Percentiles rank a stretch among this genome's conserved stretches.
phyloP scores from a whole-genome alignment of 495 filamentous ascomycete genomes.

The Penicillium verhagenii region DNA sequence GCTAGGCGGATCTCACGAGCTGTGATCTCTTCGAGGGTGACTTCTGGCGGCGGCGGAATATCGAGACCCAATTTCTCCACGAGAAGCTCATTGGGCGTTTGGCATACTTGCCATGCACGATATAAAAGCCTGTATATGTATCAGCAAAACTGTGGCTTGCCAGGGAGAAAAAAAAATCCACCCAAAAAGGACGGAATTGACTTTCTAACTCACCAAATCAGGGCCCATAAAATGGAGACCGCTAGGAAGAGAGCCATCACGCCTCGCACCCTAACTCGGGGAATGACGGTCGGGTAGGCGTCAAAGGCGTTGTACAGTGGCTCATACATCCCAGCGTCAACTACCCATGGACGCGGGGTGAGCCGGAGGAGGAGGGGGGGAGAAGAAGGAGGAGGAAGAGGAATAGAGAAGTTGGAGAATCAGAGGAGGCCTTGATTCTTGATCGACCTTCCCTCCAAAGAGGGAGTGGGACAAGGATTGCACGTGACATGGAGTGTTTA shows the following conservation, averaged over 20 bases:
- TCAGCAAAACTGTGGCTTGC: background rate
- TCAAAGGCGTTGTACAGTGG: slow-evolving; percentile 47
- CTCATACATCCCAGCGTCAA: slow-evolving; percentile 51
- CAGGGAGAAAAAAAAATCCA: background rate
- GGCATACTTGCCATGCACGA: slow-evolving; percentile 79
- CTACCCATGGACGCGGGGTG: slow-evolving; percentile 36
- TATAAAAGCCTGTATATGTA: slow-evolving; percentile 67
- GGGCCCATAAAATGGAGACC: slow-evolving; percentile 48
- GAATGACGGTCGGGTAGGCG: slow-evolving; percentile 48
- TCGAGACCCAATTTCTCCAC: slow-evolving; percentile 90
- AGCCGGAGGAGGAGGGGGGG: slow-evolving; percentile 16
- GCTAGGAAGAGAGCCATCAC: slow-evolving; percentile 53
- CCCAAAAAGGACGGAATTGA: too few species aligned
- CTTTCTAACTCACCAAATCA: slow-evolving; percentile 49
- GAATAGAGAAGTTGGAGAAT: background rate
- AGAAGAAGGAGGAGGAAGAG: slow-evolving; percentile 5
- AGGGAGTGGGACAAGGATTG: slow-evolving; percentile 6
- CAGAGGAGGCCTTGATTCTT: background rate
- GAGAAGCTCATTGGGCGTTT: slow-evolving; percentile 85
- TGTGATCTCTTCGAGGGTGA: slow-evolving; percentile 88
- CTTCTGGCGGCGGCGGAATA: slow-evolving; percentile 82
- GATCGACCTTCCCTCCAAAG: slow-evolving; percentile 11
- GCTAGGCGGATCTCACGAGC: slow-evolving; percentile 85
- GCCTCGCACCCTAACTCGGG: slow-evolving; percentile 49
- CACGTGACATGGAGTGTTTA: slow-evolving; percentile 18